Evolutionary conservation across 2,329 filamentous ascomycete genomes (phyloP), one percentile per base, ranked within the genome.

Genomic region (Pyrenophora tritici-repentis): DNA sequence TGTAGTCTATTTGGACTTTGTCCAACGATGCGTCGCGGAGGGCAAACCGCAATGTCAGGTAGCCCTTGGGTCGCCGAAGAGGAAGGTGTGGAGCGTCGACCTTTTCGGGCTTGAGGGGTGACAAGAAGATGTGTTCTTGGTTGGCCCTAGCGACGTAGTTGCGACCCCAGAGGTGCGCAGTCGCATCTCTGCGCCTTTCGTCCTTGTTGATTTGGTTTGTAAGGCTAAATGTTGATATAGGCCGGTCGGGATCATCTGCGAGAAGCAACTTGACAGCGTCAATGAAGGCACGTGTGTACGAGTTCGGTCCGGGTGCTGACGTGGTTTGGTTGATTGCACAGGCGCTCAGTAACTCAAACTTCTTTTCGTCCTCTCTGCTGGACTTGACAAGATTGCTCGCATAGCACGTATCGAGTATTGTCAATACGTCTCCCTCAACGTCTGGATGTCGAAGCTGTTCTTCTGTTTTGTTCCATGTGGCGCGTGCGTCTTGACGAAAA

Each of bases 381-480:
- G 66, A 66, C 36, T 73, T 73, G 12, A 57, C 50, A 4, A 67
- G 46, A 44, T 74, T 73, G 60, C 68, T 71, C 0, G 71, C 58
- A 41, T 69, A 75, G 63, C 73, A 76, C 0, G 70, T 70, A 45
- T 76, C 73, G 8, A 76, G 50, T 13, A 76, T 75, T 4, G 65
- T 69, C 8, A 76, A 52, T 1, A 73, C 65, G 35, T 76, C 73
- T 8, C 61, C 61, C 26, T 72, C 63, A 0, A 70, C 62, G 6
- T 67, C 61, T 0, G 70, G 61, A 1, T 66, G 45, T 9, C 55
- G 53, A 12, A 75, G 53, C 4, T 58, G 43, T 4, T 67, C 54
- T 40, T 75, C 71, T 1, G 62, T 65, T 29, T 59, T 67, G 49
- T 71, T 70, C 71, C 72, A 74, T 14, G 66, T 73, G 5, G 60